Evolutionary conservation across 495 filamentous ascomycete genomes (phyloP).

Genomic region (Penicillium coffeae): DNA sequence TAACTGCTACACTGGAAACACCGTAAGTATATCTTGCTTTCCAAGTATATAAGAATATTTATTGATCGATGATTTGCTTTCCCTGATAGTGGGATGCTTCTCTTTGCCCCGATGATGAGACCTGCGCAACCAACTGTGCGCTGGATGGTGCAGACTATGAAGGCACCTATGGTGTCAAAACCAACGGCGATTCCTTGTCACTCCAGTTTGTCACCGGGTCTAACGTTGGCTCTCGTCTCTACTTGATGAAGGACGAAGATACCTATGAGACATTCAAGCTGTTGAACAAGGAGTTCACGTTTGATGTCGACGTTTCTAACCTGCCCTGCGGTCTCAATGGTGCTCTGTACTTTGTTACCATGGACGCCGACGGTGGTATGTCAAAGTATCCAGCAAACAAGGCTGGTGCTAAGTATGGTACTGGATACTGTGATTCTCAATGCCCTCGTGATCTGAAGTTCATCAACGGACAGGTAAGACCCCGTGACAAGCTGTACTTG

Average conservation of each 20-base stretch:
- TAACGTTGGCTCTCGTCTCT: constrained; percentile 56
- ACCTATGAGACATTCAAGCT: constrained; percentile 60
- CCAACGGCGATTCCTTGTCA: constrained; percentile 50
- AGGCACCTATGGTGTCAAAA: constrained; percentile 52
- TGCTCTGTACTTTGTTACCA: constrained; percentile 64
- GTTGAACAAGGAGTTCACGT: constrained; percentile 61
- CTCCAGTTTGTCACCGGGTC: constrained; percentile 51
- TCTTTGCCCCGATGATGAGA: constrained; percentile 49
- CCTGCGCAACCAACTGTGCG: constrained; percentile 57
- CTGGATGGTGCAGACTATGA: constrained; percentile 59
- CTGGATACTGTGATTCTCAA: constrained; percentile 74
- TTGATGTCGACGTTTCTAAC: constrained; percentile 62
- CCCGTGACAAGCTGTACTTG: neutral
- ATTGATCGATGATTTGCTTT: neutral
- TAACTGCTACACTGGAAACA: constrained; percentile 63
- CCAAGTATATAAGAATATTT: neutral
- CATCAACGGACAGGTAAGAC: constrained; percentile 53
- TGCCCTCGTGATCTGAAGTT: constrained; percentile 64
- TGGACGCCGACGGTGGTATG: constrained; percentile 61
- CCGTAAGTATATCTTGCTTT: neutral
- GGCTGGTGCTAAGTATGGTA: constrained; percentile 68
- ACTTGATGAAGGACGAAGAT: constrained; percentile 49
- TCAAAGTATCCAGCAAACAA: constrained; percentile 51
- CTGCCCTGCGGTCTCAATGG: constrained; percentile 70
- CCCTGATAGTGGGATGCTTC: constrained; percentile 42